Percentiles rank a stretch among this genome's conserved stretches.
These are phyloP conservation scores for Fomitopsis schrenkii DNA, from an alignment of 1,284 basidiomycete species.

Conservation along the genomic window DNA sequence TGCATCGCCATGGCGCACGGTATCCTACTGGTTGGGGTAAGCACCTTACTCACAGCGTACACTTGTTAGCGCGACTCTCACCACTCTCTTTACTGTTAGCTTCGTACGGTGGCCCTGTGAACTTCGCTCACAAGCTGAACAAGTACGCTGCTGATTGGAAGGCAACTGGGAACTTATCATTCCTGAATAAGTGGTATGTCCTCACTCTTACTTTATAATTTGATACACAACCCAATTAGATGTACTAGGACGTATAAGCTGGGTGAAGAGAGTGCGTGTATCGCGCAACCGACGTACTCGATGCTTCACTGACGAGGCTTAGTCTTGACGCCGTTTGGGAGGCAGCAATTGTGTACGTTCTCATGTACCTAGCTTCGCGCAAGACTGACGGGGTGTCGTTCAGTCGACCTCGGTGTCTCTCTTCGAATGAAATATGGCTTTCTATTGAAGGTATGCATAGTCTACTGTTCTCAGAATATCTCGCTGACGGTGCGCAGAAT, in stretches of 20 bases:
- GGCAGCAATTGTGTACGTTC: slow-evolving; percentile 68
- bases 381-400: not conserved
- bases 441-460: slow-evolving; percentile 51
- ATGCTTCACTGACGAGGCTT: slow-evolving; percentile 2
- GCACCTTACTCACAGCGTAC: slow-evolving; percentile 19
- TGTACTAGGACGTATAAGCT: slow-evolving; percentile 70
- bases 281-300: not conserved
- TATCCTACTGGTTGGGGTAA: slow-evolving; percentile 73
- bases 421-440: slow-evolving; percentile 79
- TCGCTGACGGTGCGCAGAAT: slow-evolving; percentile 41
- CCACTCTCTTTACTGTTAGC: slow-evolving; percentile 30
- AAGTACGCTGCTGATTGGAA: slow-evolving; percentile 53
- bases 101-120: slow-evolving; percentile 62
- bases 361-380: not conserved
- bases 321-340: slow-evolving; percentile 80
- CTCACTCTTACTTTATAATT: not conserved
- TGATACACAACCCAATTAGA: not conserved
- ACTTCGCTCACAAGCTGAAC: slow-evolving; percentile 56
- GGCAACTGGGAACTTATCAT: slow-evolving; percentile 58
- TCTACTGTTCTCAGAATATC: not conserved
- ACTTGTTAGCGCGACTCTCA: not conserved
- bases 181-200: slow-evolving; percentile 70
- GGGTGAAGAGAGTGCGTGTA: slow-evolving; percentile 63
- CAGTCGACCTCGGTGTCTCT: slow-evolving; percentile 70
- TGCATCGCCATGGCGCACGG: slow-evolving; percentile 79